phyloP scores from a whole-genome alignment of 257 asterid species.

The Plantago major region DNA sequence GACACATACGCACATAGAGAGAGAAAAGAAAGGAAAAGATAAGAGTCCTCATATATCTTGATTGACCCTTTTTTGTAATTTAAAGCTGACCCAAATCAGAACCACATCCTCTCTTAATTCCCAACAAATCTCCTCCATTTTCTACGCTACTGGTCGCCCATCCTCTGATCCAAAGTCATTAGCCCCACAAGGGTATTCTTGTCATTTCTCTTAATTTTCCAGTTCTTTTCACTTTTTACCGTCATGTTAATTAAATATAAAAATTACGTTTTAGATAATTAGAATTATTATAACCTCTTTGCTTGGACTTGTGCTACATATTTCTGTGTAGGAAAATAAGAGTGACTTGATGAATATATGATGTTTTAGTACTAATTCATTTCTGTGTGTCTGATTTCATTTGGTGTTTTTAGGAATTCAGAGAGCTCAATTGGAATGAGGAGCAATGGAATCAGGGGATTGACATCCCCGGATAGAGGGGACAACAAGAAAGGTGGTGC shows the following conservation, averaged over 20 bases:
- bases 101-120: slow-evolving; percentile 20
- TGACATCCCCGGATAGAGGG: slow-evolving; percentile 39
- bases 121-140: slow-evolving; percentile 22
- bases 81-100: slow-evolving; percentile 31
- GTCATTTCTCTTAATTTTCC: slow-evolving; percentile 30
- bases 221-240: neutral
- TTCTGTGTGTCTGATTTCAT: neutral
- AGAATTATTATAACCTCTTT: neutral
- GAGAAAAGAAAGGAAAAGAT: no score
- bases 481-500: slow-evolving; percentile 32
- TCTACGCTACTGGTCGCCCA: slow-evolving; percentile 27
- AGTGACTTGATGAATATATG: slow-evolving; percentile 10
- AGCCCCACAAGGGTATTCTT: slow-evolving; percentile 39
- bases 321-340: neutral
- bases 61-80: slow-evolving; percentile 15
- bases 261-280: neutral
- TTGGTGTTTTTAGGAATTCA: slow-evolving; percentile 51
- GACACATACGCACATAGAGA: neutral
- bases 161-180: slow-evolving; percentile 32
- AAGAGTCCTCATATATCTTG: slow-evolving; percentile 18
- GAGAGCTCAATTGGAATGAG: slow-evolving; percentile 44
- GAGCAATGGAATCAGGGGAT: slow-evolving; percentile 40
- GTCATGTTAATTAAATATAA: neutral
- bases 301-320: slow-evolving; percentile 3
- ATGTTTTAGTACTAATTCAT: slow-evolving; percentile 14